phyloP scores from a whole-genome alignment of 2,329 filamentous ascomycete genomes.

The Calcarisporium arbuscula region DNA sequence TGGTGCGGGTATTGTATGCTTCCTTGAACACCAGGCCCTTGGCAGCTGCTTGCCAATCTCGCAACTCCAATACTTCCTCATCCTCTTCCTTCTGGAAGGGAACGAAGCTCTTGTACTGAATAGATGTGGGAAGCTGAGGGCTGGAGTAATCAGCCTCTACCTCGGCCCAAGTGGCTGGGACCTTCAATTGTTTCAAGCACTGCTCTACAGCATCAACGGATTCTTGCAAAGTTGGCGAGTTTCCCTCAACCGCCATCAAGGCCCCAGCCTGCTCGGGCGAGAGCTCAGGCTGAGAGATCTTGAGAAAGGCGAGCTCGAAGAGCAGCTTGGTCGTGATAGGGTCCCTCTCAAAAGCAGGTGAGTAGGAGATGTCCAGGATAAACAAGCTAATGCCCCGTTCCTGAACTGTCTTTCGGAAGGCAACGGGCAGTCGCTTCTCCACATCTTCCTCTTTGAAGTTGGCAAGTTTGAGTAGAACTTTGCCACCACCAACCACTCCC shows the following conservation, averaged over 20 bases:
- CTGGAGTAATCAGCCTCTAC: constrained; percentile 47
- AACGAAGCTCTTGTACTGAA: constrained; percentile 76
- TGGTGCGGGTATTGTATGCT: constrained; percentile 68
- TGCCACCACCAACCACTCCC: constrained; percentile 63
- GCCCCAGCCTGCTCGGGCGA: constrained; percentile 59
- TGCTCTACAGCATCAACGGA: constrained; percentile 62
- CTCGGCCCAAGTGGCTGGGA: constrained; percentile 75
- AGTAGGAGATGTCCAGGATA: constrained; percentile 65
- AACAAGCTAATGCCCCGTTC: constrained; percentile 66
- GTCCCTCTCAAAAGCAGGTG: constrained; percentile 62
- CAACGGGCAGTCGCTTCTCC: constrained; percentile 74
- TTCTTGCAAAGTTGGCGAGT: constrained; percentile 43
- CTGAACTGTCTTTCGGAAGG: constrained; percentile 64
- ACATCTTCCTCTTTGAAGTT: constrained; percentile 81
- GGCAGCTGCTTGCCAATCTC: constrained; percentile 76
- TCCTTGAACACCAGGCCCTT: constrained; percentile 93
- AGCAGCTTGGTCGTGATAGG: constrained; percentile 59
- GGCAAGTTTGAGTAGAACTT: constrained; percentile 68
- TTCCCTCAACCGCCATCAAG: constrained; percentile 53
- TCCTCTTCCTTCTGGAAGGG: constrained; percentile 69
- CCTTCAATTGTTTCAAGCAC: constrained; percentile 65
- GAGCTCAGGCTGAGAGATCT: constrained; percentile 62
- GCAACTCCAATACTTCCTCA: constrained; percentile 59
- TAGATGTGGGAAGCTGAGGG: constrained; percentile 51
- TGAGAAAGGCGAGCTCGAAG: constrained; percentile 76